A percentile compares a stretch with the other conserved stretches of the same genome.
Conservation (phyloP, 371 early-diverging fungal genomes). For the Mucor sp. region DNA sequence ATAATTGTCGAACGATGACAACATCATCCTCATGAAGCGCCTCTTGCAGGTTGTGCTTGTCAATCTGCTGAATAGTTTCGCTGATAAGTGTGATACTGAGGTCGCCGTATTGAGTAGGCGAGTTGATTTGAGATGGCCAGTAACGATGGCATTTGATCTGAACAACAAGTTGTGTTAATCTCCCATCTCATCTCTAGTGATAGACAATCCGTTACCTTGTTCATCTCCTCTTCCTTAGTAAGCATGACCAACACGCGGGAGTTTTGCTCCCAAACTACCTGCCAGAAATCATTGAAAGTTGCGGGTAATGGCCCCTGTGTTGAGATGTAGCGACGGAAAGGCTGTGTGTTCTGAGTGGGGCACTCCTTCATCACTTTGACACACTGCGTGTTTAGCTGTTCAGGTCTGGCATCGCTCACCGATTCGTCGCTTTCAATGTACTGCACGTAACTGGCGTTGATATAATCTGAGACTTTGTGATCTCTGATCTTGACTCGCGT, state of each 20-base stretch:
- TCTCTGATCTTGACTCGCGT: slow-evolving; percentile 51
- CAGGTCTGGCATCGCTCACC: slow-evolving; percentile 79
- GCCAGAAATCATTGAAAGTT: slow-evolving; percentile 91
- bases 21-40: slow-evolving; percentile 34
- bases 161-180: background rate
- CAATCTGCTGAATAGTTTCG: slow-evolving; percentile 27
- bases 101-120: slow-evolving; percentile 43
- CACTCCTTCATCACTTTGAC: slow-evolving; percentile 27
- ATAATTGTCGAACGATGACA: slow-evolving; percentile 28
- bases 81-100: slow-evolving; percentile 31
- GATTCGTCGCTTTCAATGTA: slow-evolving; percentile 42
- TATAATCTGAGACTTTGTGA: slow-evolving; percentile 68
- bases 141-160: slow-evolving; percentile 74
- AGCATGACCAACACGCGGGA: slow-evolving; percentile 85
- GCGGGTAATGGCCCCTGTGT: slow-evolving; percentile 87
- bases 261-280: slow-evolving; percentile 85
- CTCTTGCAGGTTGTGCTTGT: background rate
- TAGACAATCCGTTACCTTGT: slow-evolving; percentile 45
- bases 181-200: background rate
- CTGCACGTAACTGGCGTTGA: slow-evolving; percentile 72
- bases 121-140: slow-evolving; percentile 60
- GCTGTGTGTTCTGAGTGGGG: slow-evolving; percentile 5
- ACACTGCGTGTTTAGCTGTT: slow-evolving; percentile 21
- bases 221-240: slow-evolving; percentile 82
- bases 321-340: slow-evolving; percentile 70